Evolutionary conservation across 148 eudicot species (phyloP).

Genomic region (Cornus kousa): DNA sequence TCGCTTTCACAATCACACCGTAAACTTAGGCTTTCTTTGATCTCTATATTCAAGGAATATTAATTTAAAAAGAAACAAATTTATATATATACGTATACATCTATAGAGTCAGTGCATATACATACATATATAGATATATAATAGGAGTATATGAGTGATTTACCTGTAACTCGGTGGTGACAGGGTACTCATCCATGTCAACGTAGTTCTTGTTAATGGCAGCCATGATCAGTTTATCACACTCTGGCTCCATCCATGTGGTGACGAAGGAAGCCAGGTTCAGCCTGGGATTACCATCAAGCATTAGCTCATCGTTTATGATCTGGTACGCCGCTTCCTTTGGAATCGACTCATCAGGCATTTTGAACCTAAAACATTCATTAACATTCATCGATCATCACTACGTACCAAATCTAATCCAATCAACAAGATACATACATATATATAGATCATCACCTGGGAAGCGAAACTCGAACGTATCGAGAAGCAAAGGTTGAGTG

Average conservation of each 20-base stretch:
- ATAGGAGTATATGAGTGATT: background rate
- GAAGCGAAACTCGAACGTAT: constrained; percentile 50
- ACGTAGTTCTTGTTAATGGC: constrained; percentile 72
- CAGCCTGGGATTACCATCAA: constrained; percentile 87
- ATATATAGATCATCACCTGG: constrained; percentile 30
- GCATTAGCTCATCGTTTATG: constrained; percentile 80
- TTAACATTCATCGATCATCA: background rate
- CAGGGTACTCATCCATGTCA: constrained; percentile 85
- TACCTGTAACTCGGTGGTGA: constrained; percentile 80
- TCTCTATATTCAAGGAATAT: too few species aligned
- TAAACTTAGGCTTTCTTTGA: too few species aligned
- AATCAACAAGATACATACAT: too few species aligned
- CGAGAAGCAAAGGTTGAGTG: constrained; percentile 63
- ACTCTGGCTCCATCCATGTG: constrained; percentile 97
- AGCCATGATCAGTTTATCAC: constrained; percentile 78
- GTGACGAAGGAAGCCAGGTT: constrained; percentile 90
- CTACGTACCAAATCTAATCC: background rate
- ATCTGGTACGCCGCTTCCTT: constrained; percentile 94
- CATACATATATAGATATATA: too few species aligned
- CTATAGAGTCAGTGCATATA: too few species aligned
- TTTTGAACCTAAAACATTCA: constrained; percentile 46
- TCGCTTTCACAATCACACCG: too few species aligned
- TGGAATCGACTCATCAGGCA: constrained; percentile 68
- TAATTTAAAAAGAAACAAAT: too few species aligned
- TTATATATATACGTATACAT: too few species aligned